phyloP scores from a whole-genome alignment of 2,329 filamentous ascomycete species.

The Fusarium napiforme region DNA sequence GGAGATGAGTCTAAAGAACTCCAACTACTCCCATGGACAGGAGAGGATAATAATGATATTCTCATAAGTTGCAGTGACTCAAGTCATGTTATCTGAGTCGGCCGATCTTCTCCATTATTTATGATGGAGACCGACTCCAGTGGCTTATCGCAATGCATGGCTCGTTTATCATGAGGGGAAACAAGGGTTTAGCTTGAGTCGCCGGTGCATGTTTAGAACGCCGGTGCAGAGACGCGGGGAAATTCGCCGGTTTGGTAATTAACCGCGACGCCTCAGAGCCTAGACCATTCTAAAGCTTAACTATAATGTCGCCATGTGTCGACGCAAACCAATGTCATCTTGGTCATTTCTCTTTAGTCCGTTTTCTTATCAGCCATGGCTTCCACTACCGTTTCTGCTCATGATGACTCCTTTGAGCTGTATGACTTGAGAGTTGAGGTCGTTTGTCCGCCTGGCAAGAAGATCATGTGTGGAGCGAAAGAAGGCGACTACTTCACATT shows the following conservation, averaged over 20 bases:
- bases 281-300: neutral
- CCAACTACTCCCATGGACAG: too few relatives aligned
- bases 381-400: neutral
- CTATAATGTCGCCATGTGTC: neutral
- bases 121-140: neutral
- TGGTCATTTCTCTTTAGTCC: fast-evolving
- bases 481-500: neutral
- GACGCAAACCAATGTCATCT: fast-evolving
- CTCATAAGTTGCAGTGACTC: neutral
- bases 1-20: too few relatives aligned
- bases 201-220: neutral
- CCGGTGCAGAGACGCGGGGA: neutral
- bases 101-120: neutral
- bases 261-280: fast-evolving
- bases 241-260: neutral
- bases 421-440: neutral
- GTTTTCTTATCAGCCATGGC: neutral
- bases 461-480: neutral
- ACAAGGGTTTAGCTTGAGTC: neutral
- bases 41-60: too few relatives aligned
- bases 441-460: neutral
- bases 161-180: neutral
- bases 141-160: neutral
- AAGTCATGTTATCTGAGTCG: neutral
- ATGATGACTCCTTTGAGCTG: neutral